Percentiles rank a stretch among this genome's conserved stretches.
These are phyloP conservation scores for Hymenoscyphus scutula DNA, from an alignment of 2,329 filamentous ascomycete genomes.

Conservation along the genomic window DNA sequence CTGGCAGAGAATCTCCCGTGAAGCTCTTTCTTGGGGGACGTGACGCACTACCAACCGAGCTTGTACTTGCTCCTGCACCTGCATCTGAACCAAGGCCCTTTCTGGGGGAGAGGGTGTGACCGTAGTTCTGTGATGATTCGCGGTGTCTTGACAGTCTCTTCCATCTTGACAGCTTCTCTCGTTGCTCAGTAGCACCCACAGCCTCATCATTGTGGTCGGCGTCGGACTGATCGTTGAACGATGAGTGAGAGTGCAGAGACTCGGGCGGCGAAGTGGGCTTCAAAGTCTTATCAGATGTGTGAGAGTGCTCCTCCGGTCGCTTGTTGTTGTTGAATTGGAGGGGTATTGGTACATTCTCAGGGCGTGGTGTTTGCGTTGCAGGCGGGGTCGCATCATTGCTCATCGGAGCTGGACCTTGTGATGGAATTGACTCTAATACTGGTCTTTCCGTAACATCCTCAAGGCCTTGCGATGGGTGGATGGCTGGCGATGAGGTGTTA, in stretches of 20 bases:
- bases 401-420: constrained; percentile 17
- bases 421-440: constrained; percentile 30
- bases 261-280: constrained; percentile 71
- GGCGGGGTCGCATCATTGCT: constrained; percentile 28
- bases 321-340: too few species aligned
- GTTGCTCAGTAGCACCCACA: constrained; percentile 52
- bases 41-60: constrained; percentile 62
- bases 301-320: constrained; percentile 26
- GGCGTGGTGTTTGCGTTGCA: constrained; percentile 27
- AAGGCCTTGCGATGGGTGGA: constrained; percentile 35
- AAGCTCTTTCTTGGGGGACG: constrained; percentile 45
- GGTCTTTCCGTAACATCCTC: constrained; percentile 33
- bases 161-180: constrained; percentile 71
- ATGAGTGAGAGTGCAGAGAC: constrained; percentile 64
- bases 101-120: constrained; percentile 43
- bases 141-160: constrained; percentile 63
- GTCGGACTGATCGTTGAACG: constrained; percentile 79
- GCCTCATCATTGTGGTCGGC: constrained; percentile 68
- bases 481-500: constrained; percentile 28
- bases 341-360: constrained; percentile 18
- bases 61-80: constrained; percentile 63
- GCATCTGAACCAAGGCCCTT: constrained; percentile 58
- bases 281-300: constrained; percentile 42
- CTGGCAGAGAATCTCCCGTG: constrained; percentile 41
- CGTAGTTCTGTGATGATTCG: constrained; percentile 47